Percentiles rank a stretch among this genome's conserved stretches.
These are phyloP conservation scores for Fusarium solani-melongenae DNA, from an alignment of 2,329 filamentous ascomycete species.

Conservation along the genomic window DNA sequence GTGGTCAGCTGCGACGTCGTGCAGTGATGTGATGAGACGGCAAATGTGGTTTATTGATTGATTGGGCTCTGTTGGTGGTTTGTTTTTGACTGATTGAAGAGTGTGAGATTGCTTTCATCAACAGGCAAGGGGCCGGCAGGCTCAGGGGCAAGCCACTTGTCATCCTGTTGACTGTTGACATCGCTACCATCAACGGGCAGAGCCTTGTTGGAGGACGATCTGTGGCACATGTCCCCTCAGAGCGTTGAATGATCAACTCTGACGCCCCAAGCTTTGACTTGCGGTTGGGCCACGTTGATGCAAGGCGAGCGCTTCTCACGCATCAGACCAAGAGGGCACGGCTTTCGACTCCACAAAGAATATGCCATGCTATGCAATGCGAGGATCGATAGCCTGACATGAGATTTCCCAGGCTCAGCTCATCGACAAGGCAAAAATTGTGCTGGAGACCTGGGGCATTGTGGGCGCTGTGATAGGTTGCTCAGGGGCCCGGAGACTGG, in stretches of 20 bases:
- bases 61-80: constrained; percentile 7
- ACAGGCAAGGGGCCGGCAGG: not conserved
- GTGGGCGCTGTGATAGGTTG: not conserved
- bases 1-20: constrained; percentile 21
- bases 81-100: constrained; percentile 8
- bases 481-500: constrained; percentile 12
- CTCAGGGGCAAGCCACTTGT: constrained; percentile 2
- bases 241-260: constrained; percentile 29
- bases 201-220: not conserved
- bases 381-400: constrained; percentile 13
- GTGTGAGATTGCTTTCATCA: constrained; percentile 3
- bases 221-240: not conserved
- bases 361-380: constrained; percentile 18
- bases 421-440: not conserved
- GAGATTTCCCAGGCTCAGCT: not conserved
- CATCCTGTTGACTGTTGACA: not conserved
- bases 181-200: not conserved
- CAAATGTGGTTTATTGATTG: constrained; percentile 9
- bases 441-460: not conserved
- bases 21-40: constrained; percentile 22
- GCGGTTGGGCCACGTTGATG: constrained; percentile 41
- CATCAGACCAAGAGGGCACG: constrained; percentile 6
- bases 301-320: constrained; percentile 27
- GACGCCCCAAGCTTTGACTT: constrained; percentile 16
- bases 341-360: constrained; percentile 19